Conservation (phyloP, 345 rosid genomes). For the Rhodamnia rubescens region DNA sequence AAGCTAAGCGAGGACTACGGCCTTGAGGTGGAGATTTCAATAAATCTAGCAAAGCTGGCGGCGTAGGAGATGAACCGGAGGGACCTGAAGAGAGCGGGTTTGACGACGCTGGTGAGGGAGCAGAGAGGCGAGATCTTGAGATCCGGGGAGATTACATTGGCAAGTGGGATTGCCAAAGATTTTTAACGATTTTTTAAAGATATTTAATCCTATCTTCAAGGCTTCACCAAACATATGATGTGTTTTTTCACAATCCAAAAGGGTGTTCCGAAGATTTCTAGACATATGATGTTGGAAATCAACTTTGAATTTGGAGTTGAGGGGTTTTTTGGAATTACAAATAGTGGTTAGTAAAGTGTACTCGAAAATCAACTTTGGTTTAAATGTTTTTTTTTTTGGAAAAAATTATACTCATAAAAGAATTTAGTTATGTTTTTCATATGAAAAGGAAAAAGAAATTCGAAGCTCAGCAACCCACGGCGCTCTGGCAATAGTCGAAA, state of each 20-base stretch:
- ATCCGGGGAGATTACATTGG: not conserved
- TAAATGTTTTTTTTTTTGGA: not conserved
- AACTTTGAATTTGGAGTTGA: too few relatives aligned
- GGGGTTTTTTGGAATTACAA: not conserved
- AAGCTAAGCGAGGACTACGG: not conserved
- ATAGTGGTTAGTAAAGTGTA: not conserved
- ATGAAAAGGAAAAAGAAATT: not conserved
- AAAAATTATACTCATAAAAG: not conserved
- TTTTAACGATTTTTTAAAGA: too few relatives aligned
- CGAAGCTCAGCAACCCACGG: rapidly evolving
- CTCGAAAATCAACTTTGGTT: not conserved
- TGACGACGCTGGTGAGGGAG: not conserved
- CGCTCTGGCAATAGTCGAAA: rapidly evolving
- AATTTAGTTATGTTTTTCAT: not conserved
- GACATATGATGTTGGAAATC: too few relatives aligned
- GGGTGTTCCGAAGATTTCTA: not conserved
- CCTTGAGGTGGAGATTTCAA: too few relatives aligned
- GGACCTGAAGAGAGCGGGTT: too few relatives aligned
- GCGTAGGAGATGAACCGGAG: not conserved
- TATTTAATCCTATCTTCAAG: not conserved
- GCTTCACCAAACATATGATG: not conserved
- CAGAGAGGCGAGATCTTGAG: not conserved
- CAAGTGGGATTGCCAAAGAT: not conserved
- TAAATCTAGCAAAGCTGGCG: not conserved
- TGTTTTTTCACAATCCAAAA: not conserved